Evolutionary conservation across 495 filamentous ascomycete species (phyloP).

Genomic region (Xylaria flabelliformis): DNA sequence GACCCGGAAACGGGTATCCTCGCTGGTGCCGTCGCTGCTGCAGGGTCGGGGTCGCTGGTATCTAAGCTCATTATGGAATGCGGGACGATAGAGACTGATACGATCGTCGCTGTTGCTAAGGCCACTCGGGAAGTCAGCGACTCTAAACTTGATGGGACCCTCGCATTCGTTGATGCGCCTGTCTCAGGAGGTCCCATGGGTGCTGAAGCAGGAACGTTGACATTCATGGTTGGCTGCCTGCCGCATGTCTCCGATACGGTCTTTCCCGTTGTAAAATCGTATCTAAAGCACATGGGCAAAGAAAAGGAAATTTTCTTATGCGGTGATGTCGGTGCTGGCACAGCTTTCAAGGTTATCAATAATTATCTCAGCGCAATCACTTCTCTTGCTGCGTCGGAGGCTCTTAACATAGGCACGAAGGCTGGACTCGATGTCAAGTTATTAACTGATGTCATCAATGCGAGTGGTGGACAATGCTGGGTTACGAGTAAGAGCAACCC

Average conservation of each 20-base stretch:
- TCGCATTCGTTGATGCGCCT: conserved; percentile 45
- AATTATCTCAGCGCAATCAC: conserved; percentile 51
- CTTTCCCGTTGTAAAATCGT: conserved; percentile 31
- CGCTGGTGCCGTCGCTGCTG: conserved; percentile 31
- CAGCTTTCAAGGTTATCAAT: conserved; percentile 51
- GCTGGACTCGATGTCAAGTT: conserved; percentile 46
- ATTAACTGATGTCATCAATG: conserved; percentile 47
- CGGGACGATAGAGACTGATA: conserved; percentile 53
- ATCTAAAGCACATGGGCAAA: conserved; percentile 40
- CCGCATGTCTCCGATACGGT: conserved; percentile 10
- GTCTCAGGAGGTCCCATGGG: conserved; percentile 51
- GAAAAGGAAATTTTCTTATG: conserved; percentile 43
- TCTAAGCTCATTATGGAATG: conserved; percentile 51
- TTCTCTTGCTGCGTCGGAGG: conserved; percentile 48
- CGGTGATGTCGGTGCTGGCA: conserved; percentile 44
- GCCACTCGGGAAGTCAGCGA: conserved; percentile 36
- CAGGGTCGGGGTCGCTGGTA: not conserved
- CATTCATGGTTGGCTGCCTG: conserved; percentile 50
- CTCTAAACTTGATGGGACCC: conserved; percentile 15
- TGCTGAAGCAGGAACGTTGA: conserved; percentile 52
- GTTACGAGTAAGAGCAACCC: conserved; percentile 49
- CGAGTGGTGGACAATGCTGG: conserved; percentile 47
- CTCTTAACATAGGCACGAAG: conserved; percentile 49
- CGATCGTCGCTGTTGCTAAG: conserved; percentile 38
- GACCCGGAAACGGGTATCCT: conserved; percentile 48